Base-by-base conservation (phyloP, 2,329 filamentous ascomycete genomes). In the Microsporum ferrugineum region DNA sequence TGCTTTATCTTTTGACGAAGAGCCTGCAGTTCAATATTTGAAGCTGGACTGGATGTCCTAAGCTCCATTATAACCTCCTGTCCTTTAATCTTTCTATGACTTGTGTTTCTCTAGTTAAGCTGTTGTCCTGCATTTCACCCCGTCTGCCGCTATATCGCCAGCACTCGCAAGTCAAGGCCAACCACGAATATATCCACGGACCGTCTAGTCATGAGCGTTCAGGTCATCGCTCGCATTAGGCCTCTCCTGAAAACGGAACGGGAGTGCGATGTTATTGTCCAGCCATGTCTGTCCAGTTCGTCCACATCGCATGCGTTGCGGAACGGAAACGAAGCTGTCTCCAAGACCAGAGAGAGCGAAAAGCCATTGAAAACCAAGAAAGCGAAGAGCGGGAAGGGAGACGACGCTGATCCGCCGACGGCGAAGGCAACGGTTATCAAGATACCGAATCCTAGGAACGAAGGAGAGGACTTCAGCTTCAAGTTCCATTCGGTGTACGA, bases 401-500 rank as follows among this genome's bases (percentile, higher is more conserved):
- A 71, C 51, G 70, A 70, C 1, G 67, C 71, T 39, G 62, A 72
- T 58, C 77, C 82, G 55, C 33, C 49, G 31, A 3, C 6, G n/a
- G 82, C 82, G 66, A 82, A 80, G 65, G 80, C 84, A 23, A 84
- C 82, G 31, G 77, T 95, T 34, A 85, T 97, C 70, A 87, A 88
- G 72, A 95, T 97, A 69, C 92, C 92, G 2, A 96, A 91, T 71
- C 91, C 92, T 0, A 96, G 94, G 78, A 96, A 96, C 70, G 88
- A 89, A 65, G 79, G 82, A 27, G 92, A 97, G 75, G 88, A 91
- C 70, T 97, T 91, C 75, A 91, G 88, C 60, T 99, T 97, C 73
- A 84, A 91, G 59, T 97, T 97, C 80, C 95, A 94, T 79, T 84
- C 88, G 67, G 92, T 97, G 60, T 97, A 96, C 74, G 89, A 89